Evolutionary conservation across 805 yeast genomes (phyloP), one percentile per base, ranked within the genome.

Genomic region (Starmerella floricola): DNA sequence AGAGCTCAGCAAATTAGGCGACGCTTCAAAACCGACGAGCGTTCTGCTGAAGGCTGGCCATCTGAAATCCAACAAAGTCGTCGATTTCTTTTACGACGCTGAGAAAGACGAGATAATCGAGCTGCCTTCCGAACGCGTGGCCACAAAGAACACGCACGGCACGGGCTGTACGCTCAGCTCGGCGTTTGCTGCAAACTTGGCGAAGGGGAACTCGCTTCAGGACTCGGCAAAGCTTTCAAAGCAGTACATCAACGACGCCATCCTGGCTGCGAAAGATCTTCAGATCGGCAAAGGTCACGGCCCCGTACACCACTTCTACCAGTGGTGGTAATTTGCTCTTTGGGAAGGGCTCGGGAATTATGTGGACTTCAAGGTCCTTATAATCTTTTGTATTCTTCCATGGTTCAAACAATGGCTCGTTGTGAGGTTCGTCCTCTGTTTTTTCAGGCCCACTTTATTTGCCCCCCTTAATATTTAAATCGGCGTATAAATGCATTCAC

Each of bases 91-190:
- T 8, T 44, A 46, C 36, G 43, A 46, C 24, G 61, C 62, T 8
- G 52, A 53, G n/a, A 51, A 54, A 6, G 66, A 79, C 12, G 62
- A 68, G 11, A 84, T 45, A 11, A 77, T 55, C 64, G 78, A 1
- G 24, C 39, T 81, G 17, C 76, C 76, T 79, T 16, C 60, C 58
- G 1, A 68, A 55, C 41, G 55, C 69, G 29, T 50, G 3, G 53
- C 62, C 6, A 65, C 85, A 0, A 58, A 61, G 2, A 73, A 78
- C 54, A 75, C 83, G 1, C 95, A 86, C 58, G 95, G 95, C 11
- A 83, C 95, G 3, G 95, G 95, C 1, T 86, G 95, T 60, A 81
- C 95, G 0, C 65, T 86, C 38, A 76, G 93, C 0, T 77, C 94
- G 0, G 70, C 94, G 0, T 78, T 86, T 48, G 78, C 91, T 0